A percentile compares a stretch with the other conserved stretches of the same genome.
These are phyloP conservation scores for Leccinum subrobustum DNA, from an alignment of 1,284 basidiomycete species.

Conservation along the genomic window DNA sequence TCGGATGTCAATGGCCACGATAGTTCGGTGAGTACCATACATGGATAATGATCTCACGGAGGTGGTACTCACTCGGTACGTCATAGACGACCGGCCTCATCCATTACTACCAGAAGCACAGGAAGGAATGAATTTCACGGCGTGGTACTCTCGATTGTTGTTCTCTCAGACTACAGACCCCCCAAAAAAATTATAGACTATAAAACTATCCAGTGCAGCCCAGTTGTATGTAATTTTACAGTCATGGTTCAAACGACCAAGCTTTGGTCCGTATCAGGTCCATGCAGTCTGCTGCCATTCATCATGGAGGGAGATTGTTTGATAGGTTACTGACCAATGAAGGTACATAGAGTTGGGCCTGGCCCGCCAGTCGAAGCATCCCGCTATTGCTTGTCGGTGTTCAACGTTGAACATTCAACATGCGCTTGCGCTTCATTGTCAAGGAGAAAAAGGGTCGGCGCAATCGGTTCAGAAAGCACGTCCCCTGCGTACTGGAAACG, in stretches of 20 bases:
- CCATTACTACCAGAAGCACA: constrained; percentile 89
- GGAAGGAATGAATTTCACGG: constrained; percentile 57
- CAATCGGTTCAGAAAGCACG: not conserved
- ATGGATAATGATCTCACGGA: not conserved
- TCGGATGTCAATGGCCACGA: constrained; percentile 90
- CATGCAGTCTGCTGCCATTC: not conserved
- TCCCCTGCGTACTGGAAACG: not conserved
- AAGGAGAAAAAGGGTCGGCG: not conserved
- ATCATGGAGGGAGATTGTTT: not conserved
- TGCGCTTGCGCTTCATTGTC: not conserved
- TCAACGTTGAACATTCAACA: no score
- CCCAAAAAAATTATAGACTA: constrained; percentile 8
- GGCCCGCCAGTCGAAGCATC: not conserved
- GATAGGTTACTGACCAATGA: not conserved
- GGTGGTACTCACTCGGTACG: constrained; percentile 12
- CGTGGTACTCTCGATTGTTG: not conserved
- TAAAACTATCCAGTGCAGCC: not conserved
- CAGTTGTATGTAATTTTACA: constrained; percentile 18
- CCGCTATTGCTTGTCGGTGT: not conserved
- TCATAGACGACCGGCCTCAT: constrained; percentile 87
- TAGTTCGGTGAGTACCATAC: constrained; percentile 67
- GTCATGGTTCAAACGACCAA: not conserved
- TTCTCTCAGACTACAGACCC: not conserved
- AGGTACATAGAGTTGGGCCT: not conserved
- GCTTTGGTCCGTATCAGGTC: not conserved